phyloP scores from a whole-genome alignment of 495 filamentous ascomycete genomes.

The Sporormia fimetaria region DNA sequence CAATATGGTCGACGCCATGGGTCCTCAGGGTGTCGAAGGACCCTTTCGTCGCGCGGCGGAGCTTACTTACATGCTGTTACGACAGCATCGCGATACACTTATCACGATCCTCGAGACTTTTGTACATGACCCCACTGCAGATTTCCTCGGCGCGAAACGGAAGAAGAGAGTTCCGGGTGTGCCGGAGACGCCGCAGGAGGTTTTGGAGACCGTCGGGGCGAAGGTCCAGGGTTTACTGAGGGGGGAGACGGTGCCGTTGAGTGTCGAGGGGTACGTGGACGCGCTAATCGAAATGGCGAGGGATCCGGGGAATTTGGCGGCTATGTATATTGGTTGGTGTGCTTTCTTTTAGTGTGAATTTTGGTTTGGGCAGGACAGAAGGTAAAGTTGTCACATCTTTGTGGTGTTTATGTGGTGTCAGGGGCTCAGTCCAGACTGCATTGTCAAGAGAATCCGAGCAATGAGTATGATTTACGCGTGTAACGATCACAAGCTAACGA shows the following conservation, averaged over 20 bases:
- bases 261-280: constrained; percentile 92
- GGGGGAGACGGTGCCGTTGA: constrained; percentile 77
- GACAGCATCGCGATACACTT: constrained; percentile 85
- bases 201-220: constrained; percentile 75
- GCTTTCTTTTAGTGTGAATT: constrained; percentile 56
- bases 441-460: too few relatives aligned
- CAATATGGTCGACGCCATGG: constrained; percentile 96
- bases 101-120: constrained; percentile 97
- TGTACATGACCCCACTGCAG: constrained; percentile 88
- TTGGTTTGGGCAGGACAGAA: neutral
- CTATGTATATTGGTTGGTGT: constrained; percentile 99
- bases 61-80: constrained; percentile 67
- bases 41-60: constrained; percentile 88
- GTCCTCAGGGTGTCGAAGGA: constrained; percentile 83
- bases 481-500: too few relatives aligned
- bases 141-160: constrained; percentile 73
- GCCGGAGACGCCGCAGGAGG: constrained; percentile 75
- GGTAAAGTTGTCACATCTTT: too few relatives aligned
- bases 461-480: too few relatives aligned
- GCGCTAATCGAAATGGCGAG: constrained; percentile 78
- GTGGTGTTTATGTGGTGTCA: neutral
- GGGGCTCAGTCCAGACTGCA: too few relatives aligned
- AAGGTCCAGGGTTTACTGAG: constrained; percentile 78
- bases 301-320: constrained; percentile 59
- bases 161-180: constrained; percentile 50